Conservation (phyloP, 2,329 filamentous ascomycete genomes). For the Penicillium sp. region DNA sequence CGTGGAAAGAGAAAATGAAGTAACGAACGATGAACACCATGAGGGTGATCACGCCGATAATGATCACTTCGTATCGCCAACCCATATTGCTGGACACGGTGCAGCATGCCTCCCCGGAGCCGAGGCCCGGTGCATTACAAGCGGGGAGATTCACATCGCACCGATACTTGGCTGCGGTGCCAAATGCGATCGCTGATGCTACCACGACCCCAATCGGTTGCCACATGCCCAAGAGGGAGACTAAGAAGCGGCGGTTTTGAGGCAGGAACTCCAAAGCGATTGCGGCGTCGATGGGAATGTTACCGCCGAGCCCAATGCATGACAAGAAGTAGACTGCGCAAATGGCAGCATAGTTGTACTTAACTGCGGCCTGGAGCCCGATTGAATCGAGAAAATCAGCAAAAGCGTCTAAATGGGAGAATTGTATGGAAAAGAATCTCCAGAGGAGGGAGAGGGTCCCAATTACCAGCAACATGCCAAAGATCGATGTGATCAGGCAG, state of each 20-base stretch:
- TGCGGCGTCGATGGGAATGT: constrained; percentile 11
- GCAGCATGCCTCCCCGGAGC: constrained; percentile 5
- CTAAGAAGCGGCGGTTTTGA: constrained; percentile 9
- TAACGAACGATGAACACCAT: constrained; percentile 3
- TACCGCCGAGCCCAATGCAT: constrained; percentile 8
- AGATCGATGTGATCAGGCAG: constrained; percentile 10
- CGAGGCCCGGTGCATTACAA: constrained; percentile 1
- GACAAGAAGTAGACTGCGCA: constrained; percentile 11
- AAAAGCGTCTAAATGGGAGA: neutral
- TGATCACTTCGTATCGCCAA: constrained; percentile 8
- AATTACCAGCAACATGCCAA: constrained; percentile 10
- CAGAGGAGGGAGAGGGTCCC: neutral
- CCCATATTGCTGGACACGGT: constrained; percentile 10
- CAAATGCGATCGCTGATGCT: constrained; percentile 9
- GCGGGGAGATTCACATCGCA: constrained; percentile 9
- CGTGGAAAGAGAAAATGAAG: constrained; percentile 6
- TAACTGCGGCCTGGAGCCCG: constrained; percentile 3
- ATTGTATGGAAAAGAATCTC: too few relatives aligned
- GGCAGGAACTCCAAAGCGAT: constrained; percentile 10
- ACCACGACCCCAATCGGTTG: constrained; percentile 9
- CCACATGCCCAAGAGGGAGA: constrained; percentile 9
- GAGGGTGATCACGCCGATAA: constrained; percentile 7
- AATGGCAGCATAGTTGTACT: constrained; percentile 7
- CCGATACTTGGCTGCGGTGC: constrained; percentile 8
- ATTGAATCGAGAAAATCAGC: too few relatives aligned